phyloP scores from a whole-genome alignment of 176 grass and related monocot species.

The Triticum aestivum region IWGSC_CS_RefSeq_v2.1 NC_057808.1:259229421-259229920 shows the following conservation, averaged over 20 bases:
- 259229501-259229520: constrained; percentile 23
- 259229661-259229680: not conserved
- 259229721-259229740: constrained; percentile 46
- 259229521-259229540: constrained; percentile 2
- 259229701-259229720: constrained; percentile 38
- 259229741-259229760: constrained; percentile 24
- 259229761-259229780: not conserved
- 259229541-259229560: constrained; percentile 24
- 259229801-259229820: not conserved
- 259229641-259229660: not conserved
- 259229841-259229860: not conserved
- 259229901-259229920: constrained; percentile 42
- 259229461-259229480: constrained; percentile 31
- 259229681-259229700: not conserved
- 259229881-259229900: constrained; percentile 45
- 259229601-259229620: not conserved
- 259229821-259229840: not conserved
- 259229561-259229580: not conserved
- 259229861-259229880: constrained; percentile 32
- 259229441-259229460: not conserved
- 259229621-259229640: not conserved
- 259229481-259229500: constrained; percentile 24
- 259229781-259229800: not conserved
- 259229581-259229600: not conserved
- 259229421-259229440: not conserved